Base-by-base conservation (phyloP, 768 basidiomycete genomes). In the Boletus insuetus region DNA sequence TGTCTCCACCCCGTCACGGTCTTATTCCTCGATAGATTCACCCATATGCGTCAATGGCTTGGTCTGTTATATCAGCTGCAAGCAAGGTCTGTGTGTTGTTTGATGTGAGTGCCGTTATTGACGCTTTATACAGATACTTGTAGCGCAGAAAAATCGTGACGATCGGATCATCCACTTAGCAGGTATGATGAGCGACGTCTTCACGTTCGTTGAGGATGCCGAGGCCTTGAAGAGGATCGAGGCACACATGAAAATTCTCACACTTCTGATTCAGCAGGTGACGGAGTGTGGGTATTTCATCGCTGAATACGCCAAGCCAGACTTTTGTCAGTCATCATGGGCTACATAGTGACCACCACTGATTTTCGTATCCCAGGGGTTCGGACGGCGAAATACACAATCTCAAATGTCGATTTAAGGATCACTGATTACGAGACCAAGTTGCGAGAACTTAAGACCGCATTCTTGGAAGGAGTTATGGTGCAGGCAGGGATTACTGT, bases 201-300 rank as follows among this genome's bases (percentile, higher is more conserved):
- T 55, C 1, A 12, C 11, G 14, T 55, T 55, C 22, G 32, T 55
- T 17, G 13, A 50, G 2, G 50, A 40, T 3, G 35, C 41, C 4
- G 35, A 38, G 9, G 34, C 46, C 7, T 37, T 56, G 46, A 52
- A 31, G 38, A 17, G 10, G n/a, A 19, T 48, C 17, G 3, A 43
- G 19, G 29, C 41, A 10, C 34, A 52, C 31, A 16, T 20, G 8
- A 17, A 35, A 3, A 12, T 31, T 3, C 20, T 55, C 19, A 26
- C 12, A 17, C 46, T 40, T 38, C 14, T 56, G 11, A 20, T 48
- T 8, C 44, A 53, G 40, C 44, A 52, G 16, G 35, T 52, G 35
- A 52, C 43, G n/a, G 51, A 52, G 35, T 52, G 51, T 11, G 51
- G 45, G 14, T 53, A 31, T 19, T 53, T 53, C 45, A 40, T 53